These are phyloP conservation scores for Posidonia oceanica DNA, from an alignment of 116 monocot species.

Conservation along the genomic window DNA sequence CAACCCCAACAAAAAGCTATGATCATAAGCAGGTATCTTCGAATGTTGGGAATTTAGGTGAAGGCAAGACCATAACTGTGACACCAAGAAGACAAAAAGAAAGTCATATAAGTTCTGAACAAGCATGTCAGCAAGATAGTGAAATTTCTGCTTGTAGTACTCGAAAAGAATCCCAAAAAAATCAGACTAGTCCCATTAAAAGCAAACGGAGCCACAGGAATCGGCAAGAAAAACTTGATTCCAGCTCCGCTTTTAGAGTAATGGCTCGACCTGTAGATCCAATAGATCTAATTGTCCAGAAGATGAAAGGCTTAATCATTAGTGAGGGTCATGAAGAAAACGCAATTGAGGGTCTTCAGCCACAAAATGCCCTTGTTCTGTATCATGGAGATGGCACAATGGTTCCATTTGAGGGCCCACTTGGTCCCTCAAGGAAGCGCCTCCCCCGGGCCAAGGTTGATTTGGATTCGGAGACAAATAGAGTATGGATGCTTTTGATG, in stretches of 20 bases:
- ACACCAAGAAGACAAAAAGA: slow-evolving; percentile 14
- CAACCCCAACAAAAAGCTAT: neutral
- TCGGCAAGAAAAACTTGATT: slow-evolving; percentile 8
- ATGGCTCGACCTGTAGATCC: slow-evolving; percentile 12
- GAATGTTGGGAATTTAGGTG: slow-evolving; percentile 6
- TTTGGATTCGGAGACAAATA: slow-evolving; percentile 57
- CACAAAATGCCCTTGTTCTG: slow-evolving; percentile 23
- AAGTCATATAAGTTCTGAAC: slow-evolving; percentile 9
- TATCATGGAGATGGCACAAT: slow-evolving; percentile 24
- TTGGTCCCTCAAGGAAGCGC: slow-evolving; percentile 26
- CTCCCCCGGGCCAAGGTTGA: slow-evolving; percentile 48
- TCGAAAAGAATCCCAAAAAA: neutral
- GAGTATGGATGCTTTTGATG: slow-evolving; percentile 80
- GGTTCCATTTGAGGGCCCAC: slow-evolving; percentile 29
- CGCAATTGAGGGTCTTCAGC: neutral
- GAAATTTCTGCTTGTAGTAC: neutral
- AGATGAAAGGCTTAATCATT: slow-evolving; percentile 33
- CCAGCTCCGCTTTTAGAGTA: neutral
- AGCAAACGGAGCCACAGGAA: slow-evolving; percentile 4
- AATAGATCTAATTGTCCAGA: slow-evolving; percentile 36
- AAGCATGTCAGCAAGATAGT: neutral
- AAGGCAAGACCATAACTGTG: slow-evolving; percentile 3
- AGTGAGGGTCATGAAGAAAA: slow-evolving; percentile 4
- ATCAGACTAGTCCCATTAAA: slow-evolving; percentile 3
- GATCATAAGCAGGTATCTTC: slow-evolving; percentile 2